Percentiles rank a stretch among this genome's conserved stretches.
Evolutionary conservation across 2,329 filamentous ascomycete genomes (phyloP).

Genomic region (Xylariaceae sp.): DNA sequence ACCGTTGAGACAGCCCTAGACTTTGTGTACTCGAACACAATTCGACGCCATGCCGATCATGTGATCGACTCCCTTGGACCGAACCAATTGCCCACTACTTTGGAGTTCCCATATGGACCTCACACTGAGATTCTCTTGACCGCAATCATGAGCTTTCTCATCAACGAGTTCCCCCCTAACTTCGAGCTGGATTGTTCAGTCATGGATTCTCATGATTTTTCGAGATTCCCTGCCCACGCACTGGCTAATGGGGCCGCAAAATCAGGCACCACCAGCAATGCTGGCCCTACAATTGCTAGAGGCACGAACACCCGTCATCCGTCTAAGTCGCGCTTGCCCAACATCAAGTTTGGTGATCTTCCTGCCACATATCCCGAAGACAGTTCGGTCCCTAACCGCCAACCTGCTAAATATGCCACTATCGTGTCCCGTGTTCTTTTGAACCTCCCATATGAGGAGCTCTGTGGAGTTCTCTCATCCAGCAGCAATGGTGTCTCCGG

Average conservation of each 20-base stretch:
- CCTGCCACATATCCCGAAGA: conserved; percentile 36
- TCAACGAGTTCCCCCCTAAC: conserved; percentile 54
- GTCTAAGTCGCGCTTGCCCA: conserved; percentile 50
- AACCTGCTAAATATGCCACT: conserved; percentile 37
- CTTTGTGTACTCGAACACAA: conserved; percentile 48
- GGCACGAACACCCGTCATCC: conserved; percentile 32
- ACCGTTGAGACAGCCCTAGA: conserved; percentile 58
- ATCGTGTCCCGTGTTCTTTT: conserved; percentile 64
- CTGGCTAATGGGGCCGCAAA: conserved; percentile 24
- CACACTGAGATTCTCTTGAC: conserved; percentile 53
- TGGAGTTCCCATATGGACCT: conserved; percentile 50
- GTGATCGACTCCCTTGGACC: conserved; percentile 18
- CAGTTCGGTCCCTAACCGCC: conserved; percentile 19
- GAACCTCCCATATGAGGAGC: conserved; percentile 63
- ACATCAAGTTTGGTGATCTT: conserved; percentile 70
- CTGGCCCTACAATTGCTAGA: conserved; percentile 34
- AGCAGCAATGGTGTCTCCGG: conserved; percentile 49
- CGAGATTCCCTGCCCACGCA: conserved; percentile 42
- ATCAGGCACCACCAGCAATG: conserved; percentile 33
- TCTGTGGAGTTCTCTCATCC: conserved; percentile 64
- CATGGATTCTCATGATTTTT: conserved; percentile 33
- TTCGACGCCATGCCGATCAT: conserved; percentile 27
- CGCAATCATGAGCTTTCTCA: conserved; percentile 55
- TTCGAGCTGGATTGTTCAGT: conserved; percentile 55
- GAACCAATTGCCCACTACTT: conserved; percentile 10